These are phyloP conservation scores for Chenopodium suecicum DNA, from an alignment of 148 eudicot species.

Conservation along the genomic window DNA sequence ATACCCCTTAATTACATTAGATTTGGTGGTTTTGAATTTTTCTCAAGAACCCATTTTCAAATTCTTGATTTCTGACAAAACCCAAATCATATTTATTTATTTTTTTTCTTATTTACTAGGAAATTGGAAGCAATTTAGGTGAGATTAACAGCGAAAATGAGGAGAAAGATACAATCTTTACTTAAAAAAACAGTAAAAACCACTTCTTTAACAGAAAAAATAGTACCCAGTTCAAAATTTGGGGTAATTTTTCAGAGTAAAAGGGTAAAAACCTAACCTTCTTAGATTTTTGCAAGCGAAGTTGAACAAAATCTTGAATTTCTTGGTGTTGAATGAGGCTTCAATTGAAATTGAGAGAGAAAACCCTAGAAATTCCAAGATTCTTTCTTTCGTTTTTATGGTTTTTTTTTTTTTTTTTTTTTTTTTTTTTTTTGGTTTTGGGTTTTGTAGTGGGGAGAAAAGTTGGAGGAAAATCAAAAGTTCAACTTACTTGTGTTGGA, in stretches of 20 bases:
- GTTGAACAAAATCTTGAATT: background rate
- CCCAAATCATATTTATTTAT: constrained; percentile 28
- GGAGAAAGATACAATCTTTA: constrained; percentile 21
- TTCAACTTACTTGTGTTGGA: constrained; percentile 16
- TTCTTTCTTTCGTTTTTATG: background rate
- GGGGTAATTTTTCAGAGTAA: background rate
- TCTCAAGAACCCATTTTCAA: constrained; percentile 17
- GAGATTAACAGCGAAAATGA: background rate
- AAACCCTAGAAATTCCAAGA: constrained; percentile 22
- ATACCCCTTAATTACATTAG: constrained; percentile 5
- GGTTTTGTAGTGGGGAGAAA: background rate
- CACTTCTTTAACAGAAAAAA: constrained; percentile 13
- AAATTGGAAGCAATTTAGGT: constrained; percentile 26
- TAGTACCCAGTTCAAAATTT: constrained; percentile 15
- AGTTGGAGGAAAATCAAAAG: constrained; percentile 19
- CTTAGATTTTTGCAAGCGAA: background rate
- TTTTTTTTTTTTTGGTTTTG: no score
- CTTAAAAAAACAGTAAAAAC: constrained; percentile 4
- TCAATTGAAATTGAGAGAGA: constrained; percentile 10
- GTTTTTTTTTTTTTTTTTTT: no score
- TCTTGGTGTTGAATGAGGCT: constrained; percentile 5
- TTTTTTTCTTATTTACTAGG: background rate
- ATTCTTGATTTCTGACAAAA: constrained; percentile 27
- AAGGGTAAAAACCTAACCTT: constrained; percentile 6
- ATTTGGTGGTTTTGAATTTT: constrained; percentile 8